phyloP scores from a whole-genome alignment of 345 rosid genomes.

The Eucalyptus erythrocorys region DNA sequence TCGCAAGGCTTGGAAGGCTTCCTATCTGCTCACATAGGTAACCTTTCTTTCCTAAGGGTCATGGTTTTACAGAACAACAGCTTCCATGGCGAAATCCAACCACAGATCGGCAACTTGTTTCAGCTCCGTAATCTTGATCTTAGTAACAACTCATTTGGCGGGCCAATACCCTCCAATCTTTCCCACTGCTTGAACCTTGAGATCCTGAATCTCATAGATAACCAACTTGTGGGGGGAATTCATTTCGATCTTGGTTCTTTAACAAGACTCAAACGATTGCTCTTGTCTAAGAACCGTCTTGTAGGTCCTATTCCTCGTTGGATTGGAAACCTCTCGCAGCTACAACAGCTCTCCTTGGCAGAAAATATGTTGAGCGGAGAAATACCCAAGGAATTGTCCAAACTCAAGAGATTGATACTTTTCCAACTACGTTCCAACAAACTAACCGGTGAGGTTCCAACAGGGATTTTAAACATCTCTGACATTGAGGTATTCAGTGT shows the following conservation, averaged over 20 bases:
- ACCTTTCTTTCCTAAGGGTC: background rate
- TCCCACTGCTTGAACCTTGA: accelerated
- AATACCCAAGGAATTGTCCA: background rate
- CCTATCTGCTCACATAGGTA: background rate
- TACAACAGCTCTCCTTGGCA: accelerated
- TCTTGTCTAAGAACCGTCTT: accelerated
- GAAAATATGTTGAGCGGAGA: accelerated
- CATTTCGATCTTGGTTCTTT: background rate
- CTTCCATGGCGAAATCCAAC: background rate
- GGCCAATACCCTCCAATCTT: background rate
- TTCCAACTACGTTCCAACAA: accelerated
- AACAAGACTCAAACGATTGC: accelerated
- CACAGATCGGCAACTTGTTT: too few relatives aligned
- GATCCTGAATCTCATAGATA: background rate
- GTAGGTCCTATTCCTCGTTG: background rate
- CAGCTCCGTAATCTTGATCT: accelerated
- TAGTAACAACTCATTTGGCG: background rate
- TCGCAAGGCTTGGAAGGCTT: background rate
- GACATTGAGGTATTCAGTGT: accelerated
- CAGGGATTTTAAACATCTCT: background rate
- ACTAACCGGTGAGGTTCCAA: background rate
- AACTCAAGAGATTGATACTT: background rate
- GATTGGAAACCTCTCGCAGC: background rate
- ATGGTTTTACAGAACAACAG: accelerated
- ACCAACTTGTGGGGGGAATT: background rate